Conservation (phyloP, 1,284 basidiomycete species). For the Rhodotorula sp. region DNA sequence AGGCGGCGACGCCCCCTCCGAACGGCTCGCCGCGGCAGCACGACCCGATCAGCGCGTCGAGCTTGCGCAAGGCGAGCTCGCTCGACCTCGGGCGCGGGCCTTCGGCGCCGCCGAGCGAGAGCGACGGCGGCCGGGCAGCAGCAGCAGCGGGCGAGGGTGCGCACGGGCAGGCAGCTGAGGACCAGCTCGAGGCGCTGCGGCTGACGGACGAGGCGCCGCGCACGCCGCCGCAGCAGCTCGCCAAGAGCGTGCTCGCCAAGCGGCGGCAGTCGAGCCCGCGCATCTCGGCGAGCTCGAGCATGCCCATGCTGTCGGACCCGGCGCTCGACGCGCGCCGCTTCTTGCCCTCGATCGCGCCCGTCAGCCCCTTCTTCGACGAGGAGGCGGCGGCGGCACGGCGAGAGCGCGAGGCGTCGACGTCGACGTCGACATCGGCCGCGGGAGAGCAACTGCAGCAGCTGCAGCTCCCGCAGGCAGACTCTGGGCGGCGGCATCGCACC, state of each 20-base stretch:
- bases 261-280: not conserved
- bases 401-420: not conserved
- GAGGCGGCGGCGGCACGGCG: too few relatives aligned
- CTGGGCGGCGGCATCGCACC: constrained; percentile 9
- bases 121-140: not conserved
- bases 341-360: constrained; percentile 9
- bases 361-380: constrained; percentile 11
- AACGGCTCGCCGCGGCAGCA: not conserved
- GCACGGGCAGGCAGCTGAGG: not conserved
- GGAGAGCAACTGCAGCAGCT: constrained; percentile 19
- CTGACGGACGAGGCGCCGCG: not conserved
- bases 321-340: not conserved
- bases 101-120: too few relatives aligned
- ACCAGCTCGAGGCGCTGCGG: not conserved
- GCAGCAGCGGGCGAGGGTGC: not conserved
- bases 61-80: constrained; percentile 24
- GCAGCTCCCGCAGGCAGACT: not conserved
- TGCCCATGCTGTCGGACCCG: constrained; percentile 3
- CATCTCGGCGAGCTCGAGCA: constrained; percentile 6
- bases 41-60: constrained; percentile 1
- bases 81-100: constrained; percentile 26
- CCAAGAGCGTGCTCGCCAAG: not conserved
- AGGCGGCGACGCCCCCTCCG: constrained; percentile 31
- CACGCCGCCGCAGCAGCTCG: constrained; percentile 3
- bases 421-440: not conserved